Evolutionary conservation across 2,329 filamentous ascomycete species (phyloP).

Genomic region (Paraconiothyrium sp.): DNA sequence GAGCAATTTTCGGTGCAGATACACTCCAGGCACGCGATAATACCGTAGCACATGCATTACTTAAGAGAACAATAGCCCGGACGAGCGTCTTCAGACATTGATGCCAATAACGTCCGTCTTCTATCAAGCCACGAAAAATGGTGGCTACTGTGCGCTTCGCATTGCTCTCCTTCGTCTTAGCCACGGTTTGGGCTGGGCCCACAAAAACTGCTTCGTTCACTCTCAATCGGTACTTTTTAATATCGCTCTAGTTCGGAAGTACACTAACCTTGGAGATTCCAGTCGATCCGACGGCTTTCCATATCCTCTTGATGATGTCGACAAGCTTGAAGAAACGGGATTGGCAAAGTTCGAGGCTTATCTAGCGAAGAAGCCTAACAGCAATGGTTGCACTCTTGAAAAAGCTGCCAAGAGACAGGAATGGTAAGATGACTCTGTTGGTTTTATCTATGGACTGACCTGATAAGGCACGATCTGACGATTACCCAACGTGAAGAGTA

Average conservation of each 20-base stretch:
- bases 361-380: conserved; percentile 31
- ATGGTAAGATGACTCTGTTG: conserved; percentile 25
- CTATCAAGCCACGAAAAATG: not conserved
- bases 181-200: conserved; percentile 24
- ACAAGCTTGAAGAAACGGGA: conserved; percentile 30
- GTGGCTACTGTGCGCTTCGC: conserved; percentile 1
- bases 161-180: conserved; percentile 20
- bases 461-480: conserved; percentile 31
- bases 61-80: conserved; percentile 5
- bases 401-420: conserved; percentile 30
- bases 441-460: conserved; percentile 3
- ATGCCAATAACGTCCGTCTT: not conserved
- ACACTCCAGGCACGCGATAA: no score
- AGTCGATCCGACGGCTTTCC: conserved; percentile 30
- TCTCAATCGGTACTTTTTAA: conserved; percentile 17
- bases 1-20: not conserved
- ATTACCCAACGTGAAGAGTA: conserved; percentile 32
- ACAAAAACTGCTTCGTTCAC: conserved; percentile 18
- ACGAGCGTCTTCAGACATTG: not conserved
- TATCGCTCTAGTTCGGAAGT: not conserved
- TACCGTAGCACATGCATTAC: not conserved
- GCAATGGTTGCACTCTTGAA: conserved; percentile 34
- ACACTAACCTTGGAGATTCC: not conserved
- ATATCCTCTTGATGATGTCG: conserved; percentile 35
- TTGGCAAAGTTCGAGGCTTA: conserved; percentile 34